Evolutionary conservation across 148 eudicot species (phyloP).

Genomic region (Cornus florida): DNA sequence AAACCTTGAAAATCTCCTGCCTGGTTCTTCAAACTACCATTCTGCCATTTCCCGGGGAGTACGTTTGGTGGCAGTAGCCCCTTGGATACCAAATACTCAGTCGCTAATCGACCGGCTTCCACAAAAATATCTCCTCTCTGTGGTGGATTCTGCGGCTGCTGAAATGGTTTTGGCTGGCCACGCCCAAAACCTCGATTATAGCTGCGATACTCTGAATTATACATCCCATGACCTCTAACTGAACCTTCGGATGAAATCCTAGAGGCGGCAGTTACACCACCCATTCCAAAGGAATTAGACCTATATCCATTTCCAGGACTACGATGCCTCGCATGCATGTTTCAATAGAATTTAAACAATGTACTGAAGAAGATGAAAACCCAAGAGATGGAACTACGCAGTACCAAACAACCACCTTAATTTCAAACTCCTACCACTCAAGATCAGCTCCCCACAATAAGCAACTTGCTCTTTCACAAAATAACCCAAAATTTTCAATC

Average conservation of each 20-base stretch:
- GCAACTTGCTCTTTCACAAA: background rate
- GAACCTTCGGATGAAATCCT: conserved; percentile 41
- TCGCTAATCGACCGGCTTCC: conserved; percentile 91
- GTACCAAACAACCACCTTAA: background rate
- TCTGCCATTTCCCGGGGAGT: conserved; percentile 54
- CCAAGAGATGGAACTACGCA: background rate
- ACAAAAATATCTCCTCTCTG: conserved; percentile 61
- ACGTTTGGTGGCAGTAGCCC: conserved; percentile 73
- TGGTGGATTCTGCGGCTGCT: conserved; percentile 35
- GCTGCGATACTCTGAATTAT: conserved; percentile 38
- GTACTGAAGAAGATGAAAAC: background rate
- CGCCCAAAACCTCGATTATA: conserved; percentile 47
- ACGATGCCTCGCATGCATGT: conserved; percentile 52
- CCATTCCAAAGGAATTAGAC: conserved; percentile 34
- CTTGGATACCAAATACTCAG: conserved; percentile 76
- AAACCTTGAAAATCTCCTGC: conserved; percentile 35
- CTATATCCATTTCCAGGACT: conserved; percentile 55
- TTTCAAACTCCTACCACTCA: background rate
- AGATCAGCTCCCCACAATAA: background rate
- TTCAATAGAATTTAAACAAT: conserved; percentile 8
- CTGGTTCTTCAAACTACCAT: conserved; percentile 46
- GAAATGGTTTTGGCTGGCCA: conserved; percentile 44
- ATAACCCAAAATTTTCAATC: conserved; percentile 3
- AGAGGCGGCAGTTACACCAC: conserved; percentile 32
- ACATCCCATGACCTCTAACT: conserved; percentile 34